Base-by-base conservation (phyloP, 2,329 filamentous ascomycete species). In the Aspergillus novofumigatus region DNA sequence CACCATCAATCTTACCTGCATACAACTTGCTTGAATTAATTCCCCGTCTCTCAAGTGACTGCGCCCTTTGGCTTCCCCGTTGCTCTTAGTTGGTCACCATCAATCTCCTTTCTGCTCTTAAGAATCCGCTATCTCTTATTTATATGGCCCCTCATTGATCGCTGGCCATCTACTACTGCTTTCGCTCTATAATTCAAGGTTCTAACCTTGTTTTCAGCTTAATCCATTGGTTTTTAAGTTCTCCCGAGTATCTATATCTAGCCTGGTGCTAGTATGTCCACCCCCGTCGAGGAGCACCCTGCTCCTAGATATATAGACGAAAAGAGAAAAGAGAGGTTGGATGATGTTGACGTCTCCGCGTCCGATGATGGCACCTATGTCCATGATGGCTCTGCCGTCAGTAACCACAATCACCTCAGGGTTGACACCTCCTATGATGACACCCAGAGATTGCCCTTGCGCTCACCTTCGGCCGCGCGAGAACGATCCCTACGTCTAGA, bases 401-500 rank as follows among this genome's bases (percentile, higher is more conserved):
- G 47, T 21, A n/a, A 60, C 4, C 41, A 41, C 2, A 59, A 64
- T 32, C 59, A 54, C 17, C 60, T 71, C 3, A 64, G 55, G 49
- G 65, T 75, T 42, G 62, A 75, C 49, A 69, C 72, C 14, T 54
- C 54, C 8, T 53, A 64, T 28, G 52, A 62, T n/a, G 59, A 64
- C 20, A 32, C 41, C 10, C 62, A 59, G 20, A 57, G 62, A 5
- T 28, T 55, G 25, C 49, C 61, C 14, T 57, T 69, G 59, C 65
- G 62, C 44, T 86, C 85, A 0, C 80, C 83, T 1, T 84, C 83
- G 0, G 78, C 81, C 57, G 78, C 77, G 17, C 79, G 86, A 42
- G 86, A 88, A 69, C 78, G 86, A 65, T 80, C 82, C 5, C 78
- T 80, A 58, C 78, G 85, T 49, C 73, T 89, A 29, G 82, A 87